Evolutionary conservation across 768 basidiomycete species (phyloP).

Genomic region (Termitomyces sp.): DNA sequence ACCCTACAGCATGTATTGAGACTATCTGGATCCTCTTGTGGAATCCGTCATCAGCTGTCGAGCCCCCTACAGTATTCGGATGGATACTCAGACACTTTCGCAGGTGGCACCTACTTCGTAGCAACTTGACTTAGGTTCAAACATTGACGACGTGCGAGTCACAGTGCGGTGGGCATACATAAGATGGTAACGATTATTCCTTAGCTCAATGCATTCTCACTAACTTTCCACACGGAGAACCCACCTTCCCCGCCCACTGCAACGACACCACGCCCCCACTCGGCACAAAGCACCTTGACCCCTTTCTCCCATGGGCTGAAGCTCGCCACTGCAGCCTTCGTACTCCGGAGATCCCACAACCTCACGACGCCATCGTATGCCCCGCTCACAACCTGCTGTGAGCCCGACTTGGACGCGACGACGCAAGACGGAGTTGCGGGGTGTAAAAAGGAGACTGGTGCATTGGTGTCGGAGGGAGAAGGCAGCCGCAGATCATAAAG

Average conservation of each 20-base stretch:
- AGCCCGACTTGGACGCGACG: conserved; percentile 13
- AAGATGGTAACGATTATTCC: not conserved
- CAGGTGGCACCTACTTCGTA: too few relatives aligned
- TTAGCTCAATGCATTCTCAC: not conserved
- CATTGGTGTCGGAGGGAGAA: conserved; percentile 12
- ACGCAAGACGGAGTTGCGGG: conserved; percentile 66
- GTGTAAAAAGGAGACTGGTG: conserved; percentile 46
- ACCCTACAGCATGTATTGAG: too few relatives aligned
- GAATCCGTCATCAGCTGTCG: too few relatives aligned
- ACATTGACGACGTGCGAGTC: too few relatives aligned
- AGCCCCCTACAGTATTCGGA: too few relatives aligned
- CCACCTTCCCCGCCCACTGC: conserved; percentile 63
- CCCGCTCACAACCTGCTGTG: conserved; percentile 61
- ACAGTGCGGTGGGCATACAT: too few relatives aligned
- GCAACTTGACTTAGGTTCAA: too few relatives aligned
- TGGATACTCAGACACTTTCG: too few relatives aligned
- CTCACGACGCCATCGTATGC: conserved; percentile 75
- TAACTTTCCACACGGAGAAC: conserved; percentile 55
- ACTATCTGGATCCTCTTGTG: too few relatives aligned
- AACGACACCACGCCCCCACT: conserved; percentile 51
- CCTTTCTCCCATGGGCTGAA: conserved; percentile 55
- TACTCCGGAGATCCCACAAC: conserved; percentile 74
- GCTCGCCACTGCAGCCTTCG: conserved; percentile 55
- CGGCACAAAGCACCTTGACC: conserved; percentile 54
- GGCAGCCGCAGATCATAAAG: conserved; percentile 61